Percentiles rank a stretch among this genome's conserved stretches.
phyloP scores from a whole-genome alignment of 169 alveolate species.

The Condylostoma magnum region DNA sequence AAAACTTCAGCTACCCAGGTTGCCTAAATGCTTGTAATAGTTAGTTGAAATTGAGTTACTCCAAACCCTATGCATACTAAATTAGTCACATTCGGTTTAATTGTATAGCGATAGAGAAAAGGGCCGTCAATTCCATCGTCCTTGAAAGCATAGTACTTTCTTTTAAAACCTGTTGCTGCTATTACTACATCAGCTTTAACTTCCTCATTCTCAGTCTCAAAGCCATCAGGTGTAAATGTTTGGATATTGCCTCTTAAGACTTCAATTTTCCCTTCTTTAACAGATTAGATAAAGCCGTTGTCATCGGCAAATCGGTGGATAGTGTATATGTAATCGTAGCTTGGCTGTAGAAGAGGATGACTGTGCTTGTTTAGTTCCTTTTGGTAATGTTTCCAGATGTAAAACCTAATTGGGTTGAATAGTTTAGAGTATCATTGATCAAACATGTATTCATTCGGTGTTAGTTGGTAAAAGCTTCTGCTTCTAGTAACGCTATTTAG shows the following conservation, averaged over 20 bases:
- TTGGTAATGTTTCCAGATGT: too few species aligned
- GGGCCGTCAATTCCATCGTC: slow-evolving; percentile 12
- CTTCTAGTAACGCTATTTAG: too few species aligned
- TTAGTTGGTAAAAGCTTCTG: too few species aligned
- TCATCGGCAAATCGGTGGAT: too few species aligned
- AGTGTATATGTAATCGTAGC: too few species aligned
- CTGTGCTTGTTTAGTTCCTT: too few species aligned
- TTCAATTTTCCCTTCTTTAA: background rate
- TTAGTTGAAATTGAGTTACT: background rate
- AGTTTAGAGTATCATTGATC: too few species aligned
- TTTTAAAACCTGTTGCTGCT: background rate
- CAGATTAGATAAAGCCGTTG: too few species aligned
- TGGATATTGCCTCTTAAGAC: background rate
- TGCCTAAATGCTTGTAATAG: background rate
- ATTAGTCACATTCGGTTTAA: background rate
- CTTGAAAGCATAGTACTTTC: background rate
- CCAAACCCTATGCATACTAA: background rate
- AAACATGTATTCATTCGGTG: too few species aligned
- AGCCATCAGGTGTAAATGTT: background rate
- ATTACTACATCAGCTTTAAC: background rate
- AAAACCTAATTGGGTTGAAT: too few species aligned
- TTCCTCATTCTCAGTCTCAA: background rate
- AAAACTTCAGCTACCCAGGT: slow-evolving; percentile 7
- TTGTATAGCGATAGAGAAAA: background rate
- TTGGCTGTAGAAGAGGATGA: too few species aligned